phyloP scores from a whole-genome alignment of 2,329 filamentous ascomycete species.

The Trichoderma breve region DNA sequence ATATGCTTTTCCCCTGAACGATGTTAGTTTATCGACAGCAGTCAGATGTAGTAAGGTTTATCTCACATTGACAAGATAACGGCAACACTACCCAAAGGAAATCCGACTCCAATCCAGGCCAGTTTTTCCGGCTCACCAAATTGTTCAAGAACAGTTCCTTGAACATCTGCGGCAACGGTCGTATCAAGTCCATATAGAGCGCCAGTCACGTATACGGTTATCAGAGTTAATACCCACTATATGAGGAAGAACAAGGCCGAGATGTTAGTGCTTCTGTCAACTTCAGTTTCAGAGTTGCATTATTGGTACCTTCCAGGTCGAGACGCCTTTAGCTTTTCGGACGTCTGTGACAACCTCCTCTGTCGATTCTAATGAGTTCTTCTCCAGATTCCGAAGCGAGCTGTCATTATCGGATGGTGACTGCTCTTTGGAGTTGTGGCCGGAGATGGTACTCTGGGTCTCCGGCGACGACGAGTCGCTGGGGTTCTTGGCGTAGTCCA shows the following conservation, averaged over 20 bases:
- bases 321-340: neutral
- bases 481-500: neutral
- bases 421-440: neutral
- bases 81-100: neutral
- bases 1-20: neutral
- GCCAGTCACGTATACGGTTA: neutral
- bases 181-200: neutral
- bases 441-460: neutral
- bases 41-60: fast-evolving
- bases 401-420: neutral
- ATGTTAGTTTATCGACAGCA: neutral
- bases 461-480: neutral
- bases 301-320: neutral
- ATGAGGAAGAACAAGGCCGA: neutral
- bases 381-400: neutral
- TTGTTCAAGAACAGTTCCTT: neutral
- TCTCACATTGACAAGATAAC: neutral
- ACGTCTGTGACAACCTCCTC: neutral
- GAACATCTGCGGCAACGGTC: neutral
- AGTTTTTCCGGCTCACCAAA: neutral
- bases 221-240: neutral
- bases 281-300: neutral
- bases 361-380: neutral
- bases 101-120: neutral
- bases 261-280: neutral